Base-by-base conservation (phyloP, 2,329 filamentous ascomycete species). In the Neofusicoccum parvum region DNA sequence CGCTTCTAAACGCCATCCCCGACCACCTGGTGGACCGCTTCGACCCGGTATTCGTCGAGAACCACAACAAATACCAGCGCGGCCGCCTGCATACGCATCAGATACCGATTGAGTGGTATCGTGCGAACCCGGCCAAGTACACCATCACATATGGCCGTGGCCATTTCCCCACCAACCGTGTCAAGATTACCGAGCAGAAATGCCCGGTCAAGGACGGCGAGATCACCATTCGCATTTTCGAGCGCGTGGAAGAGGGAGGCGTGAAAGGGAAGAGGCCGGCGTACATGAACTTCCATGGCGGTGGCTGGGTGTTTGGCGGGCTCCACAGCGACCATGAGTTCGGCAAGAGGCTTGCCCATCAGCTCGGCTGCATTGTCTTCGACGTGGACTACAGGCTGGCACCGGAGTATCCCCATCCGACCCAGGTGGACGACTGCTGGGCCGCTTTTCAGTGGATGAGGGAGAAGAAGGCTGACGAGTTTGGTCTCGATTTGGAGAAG, bases 291-390 rank as follows among this genome's bases (percentile, higher is more conserved):
- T 75, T 79, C 64, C 78, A 80, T 62, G 74, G 77, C 10, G 76
- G 76, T 9, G 76, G 77, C 1, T 80, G 77, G 67, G 78, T 76
- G 1, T 72, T 79, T 32, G 76, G 77, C 14, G 71, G 70, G n/a
- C 74, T 78, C 9, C 73, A 80, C 50, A 79, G 39, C 74, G 76
- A 6, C 68, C 75, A 48, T 69, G 75, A 27, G 65, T 78, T 15
- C 49, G 76, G 23, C 72, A 75, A 23, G 74, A 75, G 64, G 69
- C 70, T 58, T 66, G 70, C 17, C 69, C 67, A 32, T 65, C 56
- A 36, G 9, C 43, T 62, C 3, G 32, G 36, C 17, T 43, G 45
- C 72, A 67, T 65, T 15, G 71, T 76, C 9, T 76, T 74, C 65
- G 74, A 69, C 46, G 71, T 77, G 6, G 76, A 78, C 34, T 79